Base-by-base conservation (phyloP, 176 grass and related monocot genomes). In the Eragrostis nindensis region DNA sequence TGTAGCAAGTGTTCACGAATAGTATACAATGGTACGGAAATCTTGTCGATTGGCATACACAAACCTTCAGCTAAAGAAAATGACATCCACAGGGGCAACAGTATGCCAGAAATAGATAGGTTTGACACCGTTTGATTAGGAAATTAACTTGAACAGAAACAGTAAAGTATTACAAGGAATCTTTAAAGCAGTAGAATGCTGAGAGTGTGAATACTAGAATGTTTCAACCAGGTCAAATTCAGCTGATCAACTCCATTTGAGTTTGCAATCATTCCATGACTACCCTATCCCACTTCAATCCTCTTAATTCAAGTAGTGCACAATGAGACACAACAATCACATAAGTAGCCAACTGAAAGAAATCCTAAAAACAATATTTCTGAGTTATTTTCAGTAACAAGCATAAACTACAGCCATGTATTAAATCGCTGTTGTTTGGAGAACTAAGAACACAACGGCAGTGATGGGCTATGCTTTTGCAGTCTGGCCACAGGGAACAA, bases 401-500 rank as follows among this genome's bases (percentile, higher is more conserved):
- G 60, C 8, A 75, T 38, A 62, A 11, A 26, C 11, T 62, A 29
- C 62, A 70, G 26, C 75, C 86, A 83, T 74, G 53, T n/a, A n/a
- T n/a, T n/a, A n/a, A n/a, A n/a, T n/a, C n/a, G n/a, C n/a, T n/a
- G n/a, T n/a, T n/a, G n/a, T n/a, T n/a, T n/a, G n/a, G n/a, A n/a
- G n/a, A n/a, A n/a, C n/a, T n/a, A n/a, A n/a, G n/a, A n/a, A n/a
- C n/a, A n/a, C n/a, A n/a, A n/a, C n/a, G n/a, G n/a, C n/a, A n/a
- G n/a, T n/a, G n/a, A n/a, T n/a, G n/a, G n/a, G n/a, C n/a, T n/a
- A n/a, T n/a, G n/a, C n/a, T n/a, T n/a, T n/a, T n/a, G n/a, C n/a
- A n/a, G n/a, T n/a, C n/a, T n/a, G n/a, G n/a, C n/a, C n/a, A n/a
- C 0, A 78, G 22, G 32, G 21, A 44, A 77, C 70, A 54, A 10